Base-by-base conservation (phyloP, 2,329 filamentous ascomycete species). In the Claviceps pazoutovae region DNA sequence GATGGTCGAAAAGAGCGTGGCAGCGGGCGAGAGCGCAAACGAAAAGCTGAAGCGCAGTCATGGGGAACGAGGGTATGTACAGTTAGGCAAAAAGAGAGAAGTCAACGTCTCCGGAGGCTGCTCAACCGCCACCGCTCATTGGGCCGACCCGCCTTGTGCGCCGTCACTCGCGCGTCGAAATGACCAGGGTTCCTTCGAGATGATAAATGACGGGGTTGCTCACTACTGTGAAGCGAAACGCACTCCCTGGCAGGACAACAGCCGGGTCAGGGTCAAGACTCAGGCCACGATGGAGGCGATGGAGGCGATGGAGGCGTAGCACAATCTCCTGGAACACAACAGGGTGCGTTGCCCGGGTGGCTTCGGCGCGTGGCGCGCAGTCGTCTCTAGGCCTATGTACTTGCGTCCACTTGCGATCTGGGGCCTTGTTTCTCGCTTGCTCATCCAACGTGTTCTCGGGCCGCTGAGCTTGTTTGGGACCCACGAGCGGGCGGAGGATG, bases 41-140 rank as follows among this genome's bases (percentile, higher is more conserved):
- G 62, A 68, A 66, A 53, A 75, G 61, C 55, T 74, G 67, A 61
- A 69, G 70, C 60, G 64, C 66, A 60, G 69, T 73, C 74, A 77
- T 77, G 70, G 61, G 62, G 57, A 56, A 50, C 42, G 44, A 46
- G 26, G 44, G 49, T 51, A 44, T 51, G 52, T 48, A 47, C 54
- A 53, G 54, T 46, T 59, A 53, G 55, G 60, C 55, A 57, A 54
- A 57, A 54, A 58, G 54, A 56, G 57, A 55, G 52, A 34, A 34
- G 30, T 52, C 46, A 39, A 50, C 47, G 54, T 50, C 54, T 43
- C 19, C 41, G 23, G 41, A 30, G 21, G 41, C 4, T 44, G 42
- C 13, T 23, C 26, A 38, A 19, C 17, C 9, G 14, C 17, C 46
- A 49, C 36, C 17, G 42, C 46, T 36, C 46, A 46, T 52, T 48